A percentile compares a stretch with the other conserved stretches of the same genome.
Conservation (phyloP, 2,329 filamentous ascomycete species). For the Rhinocladiella mackenziei region DNA sequence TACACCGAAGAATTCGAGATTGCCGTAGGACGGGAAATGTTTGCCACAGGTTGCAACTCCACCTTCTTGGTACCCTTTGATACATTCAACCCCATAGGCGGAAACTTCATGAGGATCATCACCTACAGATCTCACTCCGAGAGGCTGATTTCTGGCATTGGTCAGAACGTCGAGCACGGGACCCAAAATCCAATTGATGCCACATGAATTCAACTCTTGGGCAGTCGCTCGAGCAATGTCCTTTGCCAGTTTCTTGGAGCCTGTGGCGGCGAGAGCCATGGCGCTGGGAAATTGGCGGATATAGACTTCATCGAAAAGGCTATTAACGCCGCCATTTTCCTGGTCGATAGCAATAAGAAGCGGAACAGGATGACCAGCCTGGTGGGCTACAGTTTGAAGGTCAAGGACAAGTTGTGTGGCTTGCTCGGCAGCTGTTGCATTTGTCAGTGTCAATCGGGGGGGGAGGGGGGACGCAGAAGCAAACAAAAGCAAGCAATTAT, state of each 20-base stretch:
- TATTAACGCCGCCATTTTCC: constrained; percentile 97
- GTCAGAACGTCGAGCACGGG: constrained; percentile 91
- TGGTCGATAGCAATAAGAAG: constrained; percentile 90
- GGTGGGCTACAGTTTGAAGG: constrained; percentile 83
- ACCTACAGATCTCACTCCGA: constrained; percentile 83
- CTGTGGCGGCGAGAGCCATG: constrained; percentile 93
- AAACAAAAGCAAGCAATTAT: constrained; percentile 16
- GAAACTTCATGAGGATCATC: constrained; percentile 96
- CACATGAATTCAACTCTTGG: constrained; percentile 85
- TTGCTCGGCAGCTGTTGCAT: constrained; percentile 72
- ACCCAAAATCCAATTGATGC: constrained; percentile 92
- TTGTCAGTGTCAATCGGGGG: constrained; percentile 25
- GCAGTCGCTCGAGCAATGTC: constrained; percentile 90
- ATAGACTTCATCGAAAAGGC: constrained; percentile 89
- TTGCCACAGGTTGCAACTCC: constrained; percentile 88
- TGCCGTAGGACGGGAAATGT: constrained; percentile 94
- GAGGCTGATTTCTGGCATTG: constrained; percentile 83
- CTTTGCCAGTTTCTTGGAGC: constrained; percentile 78
- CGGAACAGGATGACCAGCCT: constrained; percentile 84
- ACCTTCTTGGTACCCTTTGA: constrained; percentile 89
- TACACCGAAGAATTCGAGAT: constrained; percentile 87
- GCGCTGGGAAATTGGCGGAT: constrained; percentile 95
- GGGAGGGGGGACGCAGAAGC: constrained; percentile 8
- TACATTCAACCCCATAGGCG: constrained; percentile 81
- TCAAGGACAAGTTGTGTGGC: constrained; percentile 85